Percentiles rank a stretch among this genome's conserved stretches.
Conservation (phyloP, 2,329 filamentous ascomycete species). For the Metarhizium sp. region DNA sequence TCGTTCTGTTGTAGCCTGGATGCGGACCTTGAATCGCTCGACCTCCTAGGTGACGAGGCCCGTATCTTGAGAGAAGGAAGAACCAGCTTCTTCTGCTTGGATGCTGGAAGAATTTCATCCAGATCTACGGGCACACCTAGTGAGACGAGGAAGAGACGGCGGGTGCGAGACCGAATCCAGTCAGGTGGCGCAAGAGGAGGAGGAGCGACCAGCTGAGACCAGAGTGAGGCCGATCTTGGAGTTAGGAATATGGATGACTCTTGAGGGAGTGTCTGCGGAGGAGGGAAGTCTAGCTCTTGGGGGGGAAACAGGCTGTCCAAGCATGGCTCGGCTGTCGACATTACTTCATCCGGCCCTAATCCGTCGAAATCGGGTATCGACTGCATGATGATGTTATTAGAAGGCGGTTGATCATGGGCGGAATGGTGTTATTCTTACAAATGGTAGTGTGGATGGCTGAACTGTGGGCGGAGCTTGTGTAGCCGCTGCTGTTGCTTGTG, state of each 20-base stretch:
- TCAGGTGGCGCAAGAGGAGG: slow-evolving; percentile 92
- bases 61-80: slow-evolving; percentile 77
- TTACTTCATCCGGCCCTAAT: slow-evolving; percentile 51
- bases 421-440: slow-evolving; percentile 24
- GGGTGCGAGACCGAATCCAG: slow-evolving; percentile 93
- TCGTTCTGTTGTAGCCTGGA: slow-evolving; percentile 37
- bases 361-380: slow-evolving; percentile 60
- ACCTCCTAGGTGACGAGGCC: slow-evolving; percentile 44
- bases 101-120: slow-evolving; percentile 92
- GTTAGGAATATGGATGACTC: slow-evolving; percentile 67
- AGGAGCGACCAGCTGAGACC: slow-evolving; percentile 92
- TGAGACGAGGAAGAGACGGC: slow-evolving; percentile 89
- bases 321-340: slow-evolving; percentile 54
- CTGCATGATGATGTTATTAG: slow-evolving; percentile 27
- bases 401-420: neutral
- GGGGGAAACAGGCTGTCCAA: slow-evolving; percentile 57
- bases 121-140: slow-evolving; percentile 93
- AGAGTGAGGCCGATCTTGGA: slow-evolving; percentile 79
- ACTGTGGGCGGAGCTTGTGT: slow-evolving; percentile 22
- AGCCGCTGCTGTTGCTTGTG: slow-evolving; percentile 20
- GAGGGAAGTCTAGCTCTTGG: slow-evolving; percentile 41
- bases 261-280: slow-evolving; percentile 40
- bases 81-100: slow-evolving; percentile 95
- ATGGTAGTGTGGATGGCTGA: slow-evolving; percentile 32
- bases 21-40: slow-evolving; percentile 41